A percentile compares a stretch with the other conserved stretches of the same genome.
Evolutionary conservation across 2,329 filamentous ascomycete species (phyloP).

Genomic region (Botrytis galanthina): DNA sequence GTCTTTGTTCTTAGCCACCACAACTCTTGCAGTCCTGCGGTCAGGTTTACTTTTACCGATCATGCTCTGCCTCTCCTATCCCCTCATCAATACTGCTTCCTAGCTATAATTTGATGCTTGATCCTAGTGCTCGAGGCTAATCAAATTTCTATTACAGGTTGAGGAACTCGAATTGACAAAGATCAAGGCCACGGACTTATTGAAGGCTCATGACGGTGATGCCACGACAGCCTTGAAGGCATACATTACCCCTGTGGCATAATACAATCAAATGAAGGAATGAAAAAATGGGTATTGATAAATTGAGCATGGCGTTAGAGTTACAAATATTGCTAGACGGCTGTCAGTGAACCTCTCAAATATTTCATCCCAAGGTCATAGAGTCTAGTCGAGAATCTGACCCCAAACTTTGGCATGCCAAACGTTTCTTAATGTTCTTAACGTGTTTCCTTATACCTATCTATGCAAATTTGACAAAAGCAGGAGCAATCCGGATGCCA

Average conservation of each 20-base stretch:
- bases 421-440: not conserved
- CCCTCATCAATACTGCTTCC: not conserved
- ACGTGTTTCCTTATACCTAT: not conserved
- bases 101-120: not conserved
- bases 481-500: not conserved
- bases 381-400: constrained; percentile 8
- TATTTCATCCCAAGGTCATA: not conserved
- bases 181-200: constrained; percentile 69
- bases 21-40: not conserved
- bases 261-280: not conserved
- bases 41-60: not conserved
- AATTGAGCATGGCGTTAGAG: constrained; percentile 30
- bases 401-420: not conserved
- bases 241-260: constrained; percentile 45
- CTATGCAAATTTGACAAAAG: constrained; percentile 10
- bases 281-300: not conserved
- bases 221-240: constrained; percentile 64
- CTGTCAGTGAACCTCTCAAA: not conserved
- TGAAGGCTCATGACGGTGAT: constrained; percentile 70
- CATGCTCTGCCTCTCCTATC: not conserved
- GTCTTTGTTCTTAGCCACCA: constrained; percentile 1
- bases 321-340: constrained; percentile 17
- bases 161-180: constrained; percentile 72
- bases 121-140: constrained; percentile 21
- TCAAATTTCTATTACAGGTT: constrained; percentile 46